Percentiles rank a stretch among this genome's conserved stretches.
Conservation (phyloP, 768 basidiomycete genomes). For the Saitozyma podzolica region DNA sequence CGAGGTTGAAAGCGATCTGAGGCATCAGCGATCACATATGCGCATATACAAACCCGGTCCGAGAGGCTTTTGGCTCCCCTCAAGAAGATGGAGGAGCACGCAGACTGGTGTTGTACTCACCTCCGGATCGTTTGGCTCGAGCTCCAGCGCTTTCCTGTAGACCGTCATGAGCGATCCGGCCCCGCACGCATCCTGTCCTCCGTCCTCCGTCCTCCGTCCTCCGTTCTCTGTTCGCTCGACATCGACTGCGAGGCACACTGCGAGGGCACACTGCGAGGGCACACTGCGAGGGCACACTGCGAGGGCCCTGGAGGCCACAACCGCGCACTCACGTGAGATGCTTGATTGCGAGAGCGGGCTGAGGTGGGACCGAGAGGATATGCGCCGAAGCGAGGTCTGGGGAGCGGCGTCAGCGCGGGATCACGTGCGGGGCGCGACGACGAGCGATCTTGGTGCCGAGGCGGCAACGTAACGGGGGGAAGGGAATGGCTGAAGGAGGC, state of each 20-base stretch:
- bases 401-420: not conserved
- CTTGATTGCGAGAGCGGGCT: constrained; percentile 52
- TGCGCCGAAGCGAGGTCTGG: constrained; percentile 53
- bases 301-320: too few relatives aligned
- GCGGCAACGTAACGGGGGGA: too few relatives aligned
- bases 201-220: too few relatives aligned
- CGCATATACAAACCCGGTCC: too few relatives aligned
- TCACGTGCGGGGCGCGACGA: too few relatives aligned
- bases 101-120: constrained; percentile 20
- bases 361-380: constrained; percentile 51
- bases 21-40: constrained; percentile 3
- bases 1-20: constrained; percentile 52
- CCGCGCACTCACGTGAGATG: constrained; percentile 44
- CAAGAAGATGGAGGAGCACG: not conserved
- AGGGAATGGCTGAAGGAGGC: too few relatives aligned
- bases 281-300: too few relatives aligned
- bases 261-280: too few relatives aligned
- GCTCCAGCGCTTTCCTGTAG: constrained; percentile 41
- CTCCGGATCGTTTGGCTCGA: constrained; percentile 50
- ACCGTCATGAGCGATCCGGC: constrained; percentile 5
- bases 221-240: too few relatives aligned
- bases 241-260: too few relatives aligned
- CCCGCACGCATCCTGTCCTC: not conserved
- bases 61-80: too few relatives aligned
- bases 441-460: too few relatives aligned